A percentile compares a stretch with the other conserved stretches of the same genome.
These are phyloP conservation scores for Thermochaetoides thermophila DNA, from an alignment of 495 filamentous ascomycete genomes.

Conservation along the genomic window DNA sequence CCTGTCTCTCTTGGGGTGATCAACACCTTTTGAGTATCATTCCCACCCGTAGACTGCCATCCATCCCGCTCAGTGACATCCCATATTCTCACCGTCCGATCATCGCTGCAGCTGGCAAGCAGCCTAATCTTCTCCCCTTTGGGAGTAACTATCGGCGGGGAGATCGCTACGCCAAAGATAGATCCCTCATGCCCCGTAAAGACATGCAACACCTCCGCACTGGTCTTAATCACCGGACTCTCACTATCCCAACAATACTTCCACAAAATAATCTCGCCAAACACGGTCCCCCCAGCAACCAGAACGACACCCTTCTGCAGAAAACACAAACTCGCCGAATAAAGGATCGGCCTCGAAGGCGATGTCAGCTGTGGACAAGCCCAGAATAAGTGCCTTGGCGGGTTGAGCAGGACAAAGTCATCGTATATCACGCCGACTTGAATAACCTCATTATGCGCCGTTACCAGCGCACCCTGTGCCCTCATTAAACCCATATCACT, in stretches of 20 bases:
- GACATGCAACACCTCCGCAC: conserved; percentile 43
- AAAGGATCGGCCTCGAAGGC: conserved; percentile 74
- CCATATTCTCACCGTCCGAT: conserved; percentile 83
- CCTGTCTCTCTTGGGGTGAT: conserved; percentile 41
- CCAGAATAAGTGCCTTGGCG: no score
- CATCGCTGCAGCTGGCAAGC: conserved; percentile 87
- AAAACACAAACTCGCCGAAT: conserved; percentile 60
- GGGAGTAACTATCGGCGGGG: conserved; percentile 33
- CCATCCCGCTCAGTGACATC: conserved; percentile 41
- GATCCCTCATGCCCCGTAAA: conserved; percentile 90
- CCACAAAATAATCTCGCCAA: conserved; percentile 88
- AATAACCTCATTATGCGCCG: conserved; percentile 68
- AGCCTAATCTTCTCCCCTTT: conserved; percentile 33
- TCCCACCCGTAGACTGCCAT: no score
- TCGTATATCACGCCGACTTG: no score
- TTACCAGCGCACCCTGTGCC: conserved; percentile 42
- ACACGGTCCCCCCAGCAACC: conserved; percentile 78
- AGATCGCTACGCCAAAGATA: conserved; percentile 76
- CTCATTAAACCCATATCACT: neutral
- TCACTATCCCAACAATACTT: no score
- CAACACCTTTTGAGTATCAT: no score
- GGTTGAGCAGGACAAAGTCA: no score
- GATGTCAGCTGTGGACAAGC: no score
- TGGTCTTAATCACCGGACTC: no score
- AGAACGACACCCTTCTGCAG: conserved; percentile 44